Percentiles rank a stretch among this genome's conserved stretches.
Conservation (phyloP, 495 filamentous ascomycete genomes). For the Beverwykella pulmonaria region DNA sequence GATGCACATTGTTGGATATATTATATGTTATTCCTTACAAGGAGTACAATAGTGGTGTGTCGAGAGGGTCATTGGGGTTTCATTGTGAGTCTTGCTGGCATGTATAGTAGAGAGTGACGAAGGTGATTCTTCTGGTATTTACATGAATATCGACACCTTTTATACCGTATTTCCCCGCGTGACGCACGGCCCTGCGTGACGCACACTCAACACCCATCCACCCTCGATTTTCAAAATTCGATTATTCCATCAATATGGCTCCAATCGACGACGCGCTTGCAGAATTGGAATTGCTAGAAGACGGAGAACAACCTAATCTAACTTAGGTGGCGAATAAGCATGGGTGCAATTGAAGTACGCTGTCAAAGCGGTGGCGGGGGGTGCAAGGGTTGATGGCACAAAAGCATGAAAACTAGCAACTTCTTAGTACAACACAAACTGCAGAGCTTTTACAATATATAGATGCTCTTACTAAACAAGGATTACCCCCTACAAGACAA, state of each 20-base stretch:
- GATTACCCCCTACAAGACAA: slow-evolving; percentile 14
- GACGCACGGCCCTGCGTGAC: too few species aligned
- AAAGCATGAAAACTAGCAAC: neutral
- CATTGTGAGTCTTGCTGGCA: too few species aligned
- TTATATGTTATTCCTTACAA: too few species aligned
- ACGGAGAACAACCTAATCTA: neutral
- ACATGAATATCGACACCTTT: too few species aligned
- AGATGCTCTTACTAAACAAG: neutral
- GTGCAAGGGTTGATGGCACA: neutral
- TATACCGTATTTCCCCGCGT: too few species aligned
- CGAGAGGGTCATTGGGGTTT: too few species aligned
- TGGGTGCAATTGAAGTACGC: neutral
- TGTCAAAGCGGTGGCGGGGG: neutral
- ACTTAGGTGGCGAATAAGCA: neutral
- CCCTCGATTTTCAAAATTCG: neutral
- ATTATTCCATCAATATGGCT: slow-evolving; percentile 13
- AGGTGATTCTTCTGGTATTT: too few species aligned
- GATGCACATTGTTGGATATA: too few species aligned
- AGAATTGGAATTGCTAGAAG: neutral
- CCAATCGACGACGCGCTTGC: slow-evolving; percentile 5
- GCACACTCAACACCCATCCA: neutral
- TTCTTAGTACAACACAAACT: neutral
- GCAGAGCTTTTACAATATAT: slow-evolving; percentile 18
- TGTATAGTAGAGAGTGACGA: too few species aligned
- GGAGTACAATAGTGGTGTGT: too few species aligned